A percentile compares a stretch with the other conserved stretches of the same genome.
Evolutionary conservation across 2,329 filamentous ascomycete species (phyloP).

Genomic region (Alternaria metachromatica): DNA sequence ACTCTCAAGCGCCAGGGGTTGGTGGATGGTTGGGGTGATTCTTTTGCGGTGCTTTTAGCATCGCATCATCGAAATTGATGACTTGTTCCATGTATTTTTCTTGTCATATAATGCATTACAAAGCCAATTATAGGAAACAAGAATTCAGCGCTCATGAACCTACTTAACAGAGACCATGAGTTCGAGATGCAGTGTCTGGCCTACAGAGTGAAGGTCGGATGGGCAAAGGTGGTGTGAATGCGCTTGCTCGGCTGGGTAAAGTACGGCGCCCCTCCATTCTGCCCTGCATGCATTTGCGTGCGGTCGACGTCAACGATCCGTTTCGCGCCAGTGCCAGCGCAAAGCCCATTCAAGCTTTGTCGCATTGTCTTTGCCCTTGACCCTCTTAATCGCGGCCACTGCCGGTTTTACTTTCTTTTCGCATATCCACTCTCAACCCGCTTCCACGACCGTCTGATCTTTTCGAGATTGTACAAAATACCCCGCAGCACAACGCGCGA

Average conservation of each 20-base stretch:
- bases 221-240: no score
- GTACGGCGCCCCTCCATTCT: not conserved
- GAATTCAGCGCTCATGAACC: no score
- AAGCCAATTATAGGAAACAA: no score
- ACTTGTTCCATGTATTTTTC: no score
- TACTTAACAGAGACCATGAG: no score
- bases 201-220: no score
- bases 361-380: not conserved
- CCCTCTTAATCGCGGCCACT: not conserved
- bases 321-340: not conserved
- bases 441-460: not conserved
- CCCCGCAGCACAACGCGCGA: not conserved
- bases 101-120: no score
- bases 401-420: not conserved
- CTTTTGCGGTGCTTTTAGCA: no score
- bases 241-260: not conserved
- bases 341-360: not conserved
- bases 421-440: not conserved
- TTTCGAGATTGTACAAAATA: not conserved
- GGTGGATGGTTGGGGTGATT: not conserved
- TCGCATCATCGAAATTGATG: no score
- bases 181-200: no score
- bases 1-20: not conserved
- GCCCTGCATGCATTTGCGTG: not conserved
- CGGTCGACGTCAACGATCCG: constrained; percentile 1